phyloP scores from a whole-genome alignment of 2,329 filamentous ascomycete genomes.

The Aspergillus novoparasiticus region DNA sequence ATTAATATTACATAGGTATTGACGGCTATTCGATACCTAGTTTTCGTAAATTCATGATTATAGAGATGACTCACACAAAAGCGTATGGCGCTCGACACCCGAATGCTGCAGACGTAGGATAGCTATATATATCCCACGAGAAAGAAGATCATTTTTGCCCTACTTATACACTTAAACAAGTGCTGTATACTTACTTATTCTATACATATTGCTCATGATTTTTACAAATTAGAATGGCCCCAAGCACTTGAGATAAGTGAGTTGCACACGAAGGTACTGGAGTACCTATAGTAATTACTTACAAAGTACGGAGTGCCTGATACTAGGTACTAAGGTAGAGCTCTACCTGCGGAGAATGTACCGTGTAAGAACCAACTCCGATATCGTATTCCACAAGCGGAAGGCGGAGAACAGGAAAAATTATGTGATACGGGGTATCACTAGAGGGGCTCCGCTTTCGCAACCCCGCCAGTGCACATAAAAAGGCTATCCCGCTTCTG shows the following conservation, averaged over 20 bases:
- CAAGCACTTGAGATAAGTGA: background rate
- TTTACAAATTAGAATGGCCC: background rate
- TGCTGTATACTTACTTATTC: too few relatives aligned
- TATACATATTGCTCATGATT: background rate
- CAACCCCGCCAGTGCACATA: slow-evolving; percentile 29
- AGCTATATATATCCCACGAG: background rate
- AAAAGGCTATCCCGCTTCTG: slow-evolving; percentile 23
- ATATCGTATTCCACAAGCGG: slow-evolving; percentile 19
- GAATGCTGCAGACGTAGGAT: background rate
- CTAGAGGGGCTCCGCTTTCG: slow-evolving; percentile 31
- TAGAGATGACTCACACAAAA: background rate
- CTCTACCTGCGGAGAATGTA: too few relatives aligned
- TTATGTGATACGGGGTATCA: slow-evolving; percentile 10
- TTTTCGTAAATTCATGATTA: background rate
- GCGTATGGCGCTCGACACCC: background rate
- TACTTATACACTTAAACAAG: too few relatives aligned
- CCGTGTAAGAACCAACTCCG: slow-evolving; percentile 4
- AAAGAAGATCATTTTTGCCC: too few relatives aligned
- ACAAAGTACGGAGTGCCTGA: too few relatives aligned
- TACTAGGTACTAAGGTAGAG: too few relatives aligned
- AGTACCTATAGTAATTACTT: too few relatives aligned
- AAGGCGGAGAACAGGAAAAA: slow-evolving; percentile 15
- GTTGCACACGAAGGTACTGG: too few relatives aligned
- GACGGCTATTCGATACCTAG: background rate
- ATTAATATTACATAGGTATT: background rate